A percentile compares a stretch with the other conserved stretches of the same genome.
Conservation (phyloP, 1,284 basidiomycete species). For the Boletus sp. region DNA sequence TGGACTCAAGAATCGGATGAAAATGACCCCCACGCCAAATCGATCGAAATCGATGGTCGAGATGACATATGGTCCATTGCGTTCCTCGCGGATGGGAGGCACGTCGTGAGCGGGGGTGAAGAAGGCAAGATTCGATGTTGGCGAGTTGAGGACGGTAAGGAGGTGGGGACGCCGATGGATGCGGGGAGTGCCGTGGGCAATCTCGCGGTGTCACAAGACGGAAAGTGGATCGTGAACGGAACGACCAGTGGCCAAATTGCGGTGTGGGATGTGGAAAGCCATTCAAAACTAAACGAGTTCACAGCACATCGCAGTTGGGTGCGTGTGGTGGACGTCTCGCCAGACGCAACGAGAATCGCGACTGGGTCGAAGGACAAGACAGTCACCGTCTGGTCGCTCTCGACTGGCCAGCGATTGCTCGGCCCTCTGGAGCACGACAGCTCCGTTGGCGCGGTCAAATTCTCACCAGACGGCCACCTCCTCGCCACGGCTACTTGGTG, state of each 20-base stretch:
- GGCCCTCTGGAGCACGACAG: background rate
- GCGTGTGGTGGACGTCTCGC: conserved; percentile 1
- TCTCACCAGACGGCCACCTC: conserved; percentile 1
- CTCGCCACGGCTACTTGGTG: conserved; percentile 3
- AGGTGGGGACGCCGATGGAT: conserved; percentile 1
- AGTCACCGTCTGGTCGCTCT: conserved; percentile 5
- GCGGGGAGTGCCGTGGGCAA: background rate
- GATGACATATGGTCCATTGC: conserved; percentile 1
- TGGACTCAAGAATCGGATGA: background rate
- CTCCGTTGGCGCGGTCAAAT: background rate
- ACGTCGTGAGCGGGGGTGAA: background rate
- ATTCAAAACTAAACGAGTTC: background rate
- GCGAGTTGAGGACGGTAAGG: conserved; percentile 3
- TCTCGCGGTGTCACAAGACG: conserved; percentile 3
- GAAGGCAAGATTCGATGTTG: conserved; percentile 9
- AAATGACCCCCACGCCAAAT: background rate
- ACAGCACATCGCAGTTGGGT: background rate
- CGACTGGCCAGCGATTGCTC: background rate
- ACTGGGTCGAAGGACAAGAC: conserved; percentile 2
- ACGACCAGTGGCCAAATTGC: background rate
- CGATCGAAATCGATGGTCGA: background rate
- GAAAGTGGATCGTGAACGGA: conserved; percentile 11
- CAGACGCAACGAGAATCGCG: conserved; percentile 5
- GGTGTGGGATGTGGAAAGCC: conserved; percentile 2
- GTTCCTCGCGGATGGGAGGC: background rate